Evolutionary conservation across 305 asterid species (phyloP), one percentile per base, ranked within the genome.

Genomic region (Fraxinus xanthoxyloides): DNA sequence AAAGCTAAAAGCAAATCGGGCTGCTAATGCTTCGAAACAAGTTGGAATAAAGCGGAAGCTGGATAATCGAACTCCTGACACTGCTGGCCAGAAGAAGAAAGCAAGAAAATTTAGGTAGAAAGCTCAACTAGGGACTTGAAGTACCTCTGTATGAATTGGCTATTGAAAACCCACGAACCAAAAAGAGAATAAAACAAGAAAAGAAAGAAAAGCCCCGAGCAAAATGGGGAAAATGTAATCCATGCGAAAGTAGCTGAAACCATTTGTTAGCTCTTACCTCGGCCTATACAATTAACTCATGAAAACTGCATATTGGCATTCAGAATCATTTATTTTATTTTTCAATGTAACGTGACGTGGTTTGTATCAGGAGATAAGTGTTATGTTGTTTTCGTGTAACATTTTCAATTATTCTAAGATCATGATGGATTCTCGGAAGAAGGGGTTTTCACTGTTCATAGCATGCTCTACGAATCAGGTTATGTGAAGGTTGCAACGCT

Each of bases 41-140:
- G 81, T 70, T 43, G 99, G 98, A 78, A 81, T 84, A 0, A 96
- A 96, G 81, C 85, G 97, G 79, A 94, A 96, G 89, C 63, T 85
- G 7, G 90, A 90, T 35, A 86, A 86, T 82, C 92, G 89, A 80
- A 93, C 92, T n/a, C 97, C 98, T 10, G 91, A 79, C 15, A 91
- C 84, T 79, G 86, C 78, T 77, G 85, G 88, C 38, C 90, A 82
- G 65, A 90, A 91, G 88, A 96, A 93, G 93, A 96, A 93, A 85
- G 83, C 90, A 69, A 91, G 94, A 88, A 94, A 88, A 81, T 90
- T 89, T 77, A 85, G 78, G 72, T 92, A 87, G 84, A 82, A 38
- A 69, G 13, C 34, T 12, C 1, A 9, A 10, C 74, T 0, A 3
- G 19, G 26, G 21, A 67, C 36, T 67, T n/a, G 4, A 69, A 26